A percentile compares a stretch with the other conserved stretches of the same genome.
Evolutionary conservation across 2,329 filamentous ascomycete genomes (phyloP).

Genomic region (Phaeosphaeria sp.): DNA sequence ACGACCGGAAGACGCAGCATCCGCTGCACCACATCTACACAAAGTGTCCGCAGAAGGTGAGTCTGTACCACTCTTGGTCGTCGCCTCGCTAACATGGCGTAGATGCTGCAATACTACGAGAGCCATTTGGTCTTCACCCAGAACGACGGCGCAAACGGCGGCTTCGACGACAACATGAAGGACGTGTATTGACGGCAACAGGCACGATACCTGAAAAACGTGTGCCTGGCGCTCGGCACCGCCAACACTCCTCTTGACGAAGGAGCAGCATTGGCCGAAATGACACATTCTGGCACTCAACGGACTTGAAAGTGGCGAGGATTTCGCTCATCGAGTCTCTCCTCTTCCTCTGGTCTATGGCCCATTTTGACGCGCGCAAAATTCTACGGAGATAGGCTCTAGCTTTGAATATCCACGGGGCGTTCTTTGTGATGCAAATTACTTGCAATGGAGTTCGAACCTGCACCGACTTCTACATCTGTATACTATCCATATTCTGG

Average conservation of each 20-base stretch:
- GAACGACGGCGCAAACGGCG: conserved; percentile 17
- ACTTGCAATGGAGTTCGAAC: not conserved
- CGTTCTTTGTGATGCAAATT: not conserved
- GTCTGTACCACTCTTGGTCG: not conserved
- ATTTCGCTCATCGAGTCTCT: not conserved
- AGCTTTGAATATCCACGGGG: not conserved
- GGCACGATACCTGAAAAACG: not conserved
- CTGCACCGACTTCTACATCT: not conserved
- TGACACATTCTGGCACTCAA: not conserved
- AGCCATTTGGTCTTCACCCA: conserved; percentile 51
- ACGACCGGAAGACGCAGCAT: conserved; percentile 76
- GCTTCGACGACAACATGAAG: conserved; percentile 11
- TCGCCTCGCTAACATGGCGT: conserved; percentile 4
- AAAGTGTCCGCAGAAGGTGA: conserved; percentile 77
- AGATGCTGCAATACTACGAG: conserved; percentile 59
- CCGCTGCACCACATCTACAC: conserved; percentile 71
- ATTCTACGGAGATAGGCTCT: not conserved
- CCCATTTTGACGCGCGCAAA: not conserved
- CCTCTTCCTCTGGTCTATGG: not conserved
- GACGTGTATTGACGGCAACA: conserved; percentile 7
- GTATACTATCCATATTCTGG: not conserved
- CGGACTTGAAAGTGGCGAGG: not conserved
- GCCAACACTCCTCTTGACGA: not conserved
- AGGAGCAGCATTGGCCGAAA: no score
- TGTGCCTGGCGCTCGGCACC: not conserved